Base-by-base conservation (phyloP, 169 alveolate species). In the Theileria equi region DNA sequence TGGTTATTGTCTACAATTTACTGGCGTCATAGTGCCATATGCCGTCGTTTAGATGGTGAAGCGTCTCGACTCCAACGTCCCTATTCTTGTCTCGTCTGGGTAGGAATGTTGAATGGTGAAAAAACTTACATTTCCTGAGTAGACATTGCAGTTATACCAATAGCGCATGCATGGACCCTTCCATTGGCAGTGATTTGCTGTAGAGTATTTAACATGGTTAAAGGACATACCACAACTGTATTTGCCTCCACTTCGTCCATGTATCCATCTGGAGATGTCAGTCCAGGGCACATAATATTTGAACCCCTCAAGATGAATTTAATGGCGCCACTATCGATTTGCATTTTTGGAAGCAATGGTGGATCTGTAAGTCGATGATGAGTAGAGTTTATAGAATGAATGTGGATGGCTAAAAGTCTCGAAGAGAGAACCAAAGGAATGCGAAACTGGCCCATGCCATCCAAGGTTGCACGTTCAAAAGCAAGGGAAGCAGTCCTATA, bases 211-310 rank as follows among this genome's bases (percentile, higher is more conserved):
- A 8, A 5, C 0, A 25, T 28, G 16, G 17, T 53, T 53, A 6
- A 10, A 16, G 21, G 45, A 60, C 73, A 25, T 2, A 74, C 84
- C 1, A 93, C 97, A 16, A 94, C 94, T 19, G 76, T 89, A 32
- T 88, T 86, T 21, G 80, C 88, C 49, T 89, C 93, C 6, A 92
- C 96, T 6, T 90, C 94, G 26, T 93, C 98, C 95, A 97, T 91
- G 45, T 62, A 72, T 10, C 98, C 99, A 3, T 98, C 98, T 19
- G 92, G 92, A 6, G 98, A 92, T 16, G 97, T 93, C 43, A 97
- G 88, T n/a, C 99, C 99, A 2, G 98, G 99, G 47, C 98, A 90
- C 99, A 97, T 95, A 58, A 97, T 88, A 72, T 94, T 91, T 17
- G 99, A 93, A 11, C 99, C 99, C 58, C 97, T 84, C 1, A 97